Evolutionary conservation across 495 filamentous ascomycete species (phyloP), one percentile per base, ranked within the genome.

Genomic region (Aspergillus wentii): DNA sequence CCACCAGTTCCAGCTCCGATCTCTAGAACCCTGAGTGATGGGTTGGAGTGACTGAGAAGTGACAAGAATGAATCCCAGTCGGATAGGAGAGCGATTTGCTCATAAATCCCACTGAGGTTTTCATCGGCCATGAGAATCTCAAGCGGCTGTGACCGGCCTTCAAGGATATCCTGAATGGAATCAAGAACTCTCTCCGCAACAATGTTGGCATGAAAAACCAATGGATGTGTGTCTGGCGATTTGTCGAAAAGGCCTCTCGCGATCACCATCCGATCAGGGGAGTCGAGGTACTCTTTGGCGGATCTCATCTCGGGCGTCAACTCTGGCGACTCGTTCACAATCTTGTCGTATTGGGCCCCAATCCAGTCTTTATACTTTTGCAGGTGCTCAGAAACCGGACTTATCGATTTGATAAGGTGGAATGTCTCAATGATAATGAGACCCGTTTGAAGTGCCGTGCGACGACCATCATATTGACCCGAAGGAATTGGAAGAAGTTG

Each of bases 1-100:
- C 56, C 53, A 1, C 62, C 65, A 1, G 66, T 69, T 0, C 66
- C 66, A 2, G 64, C 57, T 5, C 70, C 69, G 17, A 74, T 59
- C 38, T 72, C 70, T 9, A 72, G 46, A 9, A 73, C 55, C 1
- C 56, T 48, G 22, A 70, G 43, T 3, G 29, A 30, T 0, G 69
- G 67, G 15, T 62, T 71, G 36, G 11, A 48, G 40, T 71, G 56
- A 4, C 46, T 49, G 5, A 70, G 46, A 1, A 31, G 29, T 7
- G 40, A 31, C 17, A 57, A 30, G 17, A 56, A 55, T 0, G 40
- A 33, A 21, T 44, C 38, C 42, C 43, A 52, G 17, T 37, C 4
- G 3, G 40, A 13, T 2, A n/a, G n/a, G 2, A 14, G 9, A 29
- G n/a, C 15, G 28, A 51, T 27, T n/a, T 23, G 17, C 27, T 35